Conservation (phyloP, 176 grass and related monocot genomes). For the Chloris gayana region DNA sequence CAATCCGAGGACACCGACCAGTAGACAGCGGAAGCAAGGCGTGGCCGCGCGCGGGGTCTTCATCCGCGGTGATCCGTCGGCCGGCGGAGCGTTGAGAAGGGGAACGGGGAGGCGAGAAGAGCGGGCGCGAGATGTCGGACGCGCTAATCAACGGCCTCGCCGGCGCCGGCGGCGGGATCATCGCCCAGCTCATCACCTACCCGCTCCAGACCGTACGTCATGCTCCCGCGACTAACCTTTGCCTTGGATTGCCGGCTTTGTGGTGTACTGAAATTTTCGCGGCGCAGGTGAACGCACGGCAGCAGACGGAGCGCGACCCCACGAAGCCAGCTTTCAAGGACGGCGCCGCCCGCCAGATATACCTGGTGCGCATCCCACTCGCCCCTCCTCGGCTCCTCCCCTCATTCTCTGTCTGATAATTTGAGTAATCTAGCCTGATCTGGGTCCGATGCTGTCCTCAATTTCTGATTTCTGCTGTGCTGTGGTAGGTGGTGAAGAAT, state of each 20-base stretch:
- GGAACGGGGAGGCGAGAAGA: neutral
- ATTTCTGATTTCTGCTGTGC: constrained; percentile 31
- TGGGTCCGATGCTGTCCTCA: constrained; percentile 31
- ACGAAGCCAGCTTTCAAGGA: constrained; percentile 64
- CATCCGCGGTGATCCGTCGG: constrained; percentile 24
- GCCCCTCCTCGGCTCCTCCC: no score
- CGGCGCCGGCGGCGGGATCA: constrained; percentile 86
- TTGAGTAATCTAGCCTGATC: constrained; percentile 22
- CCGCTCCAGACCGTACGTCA: constrained; percentile 80
- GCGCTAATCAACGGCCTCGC: constrained; percentile 93
- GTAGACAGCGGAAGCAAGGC: constrained; percentile 21
- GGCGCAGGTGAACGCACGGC: constrained; percentile 89
- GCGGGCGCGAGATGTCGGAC: constrained; percentile 63
- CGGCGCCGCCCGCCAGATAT: constrained; percentile 75
- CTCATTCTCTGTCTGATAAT: neutral
- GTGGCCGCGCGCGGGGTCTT: neutral
- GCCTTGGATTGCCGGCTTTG: neutral
- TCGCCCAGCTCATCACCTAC: constrained; percentile 87
- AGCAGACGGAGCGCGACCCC: constrained; percentile 91
- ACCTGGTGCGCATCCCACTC: constrained; percentile 44
- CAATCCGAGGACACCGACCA: constrained; percentile 18
- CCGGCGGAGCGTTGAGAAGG: neutral
- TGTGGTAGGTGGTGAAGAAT: constrained; percentile 70
- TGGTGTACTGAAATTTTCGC: constrained; percentile 10
- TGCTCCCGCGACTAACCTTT: neutral